Evolutionary conservation across 2,329 filamentous ascomycete species (phyloP).

Genomic region (Phaeosphaeriaceae sp.): DNA sequence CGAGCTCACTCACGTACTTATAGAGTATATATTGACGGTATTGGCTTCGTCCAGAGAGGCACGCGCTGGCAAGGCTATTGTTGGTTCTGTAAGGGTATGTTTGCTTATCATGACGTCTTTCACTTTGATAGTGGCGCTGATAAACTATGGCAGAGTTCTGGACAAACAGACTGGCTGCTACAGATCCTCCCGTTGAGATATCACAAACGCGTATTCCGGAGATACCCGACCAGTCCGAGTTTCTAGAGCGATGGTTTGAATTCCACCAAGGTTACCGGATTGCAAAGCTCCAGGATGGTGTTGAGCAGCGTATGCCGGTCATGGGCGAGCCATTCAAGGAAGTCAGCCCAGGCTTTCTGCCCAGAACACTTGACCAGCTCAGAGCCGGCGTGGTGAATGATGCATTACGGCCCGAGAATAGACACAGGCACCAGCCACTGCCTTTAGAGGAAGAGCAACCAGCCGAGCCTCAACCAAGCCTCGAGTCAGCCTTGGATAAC

Average conservation of each 20-base stretch:
- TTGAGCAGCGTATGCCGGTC: conserved; percentile 53
- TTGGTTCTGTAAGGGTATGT: conserved; percentile 56
- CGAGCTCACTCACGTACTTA: conserved; percentile 53
- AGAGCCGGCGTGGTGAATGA: conserved; percentile 40
- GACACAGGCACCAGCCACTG: conserved; percentile 28
- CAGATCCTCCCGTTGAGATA: conserved; percentile 50
- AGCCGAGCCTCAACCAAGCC: conserved; percentile 32
- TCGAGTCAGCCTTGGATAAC: conserved; percentile 45
- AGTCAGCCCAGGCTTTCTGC: conserved; percentile 55
- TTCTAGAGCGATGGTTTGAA: conserved; percentile 57
- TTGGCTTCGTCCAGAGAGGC: conserved; percentile 57
- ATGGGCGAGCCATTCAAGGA: conserved; percentile 56
- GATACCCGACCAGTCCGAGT: conserved; percentile 55
- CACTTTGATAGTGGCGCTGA: conserved; percentile 12
- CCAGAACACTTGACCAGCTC: conserved; percentile 55
- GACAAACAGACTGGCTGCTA: conserved; percentile 53
- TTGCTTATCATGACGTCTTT: not conserved
- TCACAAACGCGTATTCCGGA: conserved; percentile 55
- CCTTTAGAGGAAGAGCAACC: conserved; percentile 32
- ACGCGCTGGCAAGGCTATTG: conserved; percentile 59
- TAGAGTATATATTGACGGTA: conserved; percentile 56
- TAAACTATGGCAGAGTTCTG: conserved; percentile 51
- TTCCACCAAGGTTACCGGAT: conserved; percentile 56
- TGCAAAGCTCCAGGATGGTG: conserved; percentile 49
- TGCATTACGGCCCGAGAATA: conserved; percentile 37